Conservation (phyloP, 2,329 filamentous ascomycete species). For the Alternaria sp. region DNA sequence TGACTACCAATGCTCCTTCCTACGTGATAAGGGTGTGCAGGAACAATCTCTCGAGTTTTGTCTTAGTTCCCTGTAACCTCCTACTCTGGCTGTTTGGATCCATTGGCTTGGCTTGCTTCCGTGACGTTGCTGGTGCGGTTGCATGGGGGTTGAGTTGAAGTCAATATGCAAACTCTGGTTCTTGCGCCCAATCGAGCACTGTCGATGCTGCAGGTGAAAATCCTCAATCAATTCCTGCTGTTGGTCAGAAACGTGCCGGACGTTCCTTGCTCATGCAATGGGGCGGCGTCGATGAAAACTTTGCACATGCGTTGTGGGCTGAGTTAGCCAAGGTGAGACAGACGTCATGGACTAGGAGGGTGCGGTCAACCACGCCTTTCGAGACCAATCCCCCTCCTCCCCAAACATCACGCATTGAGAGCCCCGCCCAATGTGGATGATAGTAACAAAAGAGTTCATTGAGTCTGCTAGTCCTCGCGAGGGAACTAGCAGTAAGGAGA, state of each 20-base stretch:
- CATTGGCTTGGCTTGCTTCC: not conserved
- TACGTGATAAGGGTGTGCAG: not conserved
- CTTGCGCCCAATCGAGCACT: not conserved
- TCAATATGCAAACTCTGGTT: not conserved
- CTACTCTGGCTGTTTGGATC: not conserved
- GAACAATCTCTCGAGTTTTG: not conserved
- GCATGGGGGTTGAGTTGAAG: not conserved
- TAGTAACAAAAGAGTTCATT: not conserved
- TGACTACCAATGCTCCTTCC: not conserved
- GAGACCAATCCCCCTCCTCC: too few species aligned
- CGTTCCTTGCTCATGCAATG: not conserved
- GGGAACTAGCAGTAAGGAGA: conserved; percentile 12
- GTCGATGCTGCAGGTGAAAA: not conserved
- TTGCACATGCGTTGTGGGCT: not conserved
- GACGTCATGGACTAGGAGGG: not conserved
- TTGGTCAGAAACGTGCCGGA: not conserved
- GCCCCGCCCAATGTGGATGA: not conserved
- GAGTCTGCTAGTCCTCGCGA: conserved; percentile 20
- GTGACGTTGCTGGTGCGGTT: not conserved
- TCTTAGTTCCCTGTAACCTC: not conserved
- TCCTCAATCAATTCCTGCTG: not conserved
- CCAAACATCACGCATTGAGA: not conserved
- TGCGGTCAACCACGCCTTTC: not conserved
- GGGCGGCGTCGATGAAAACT: not conserved
- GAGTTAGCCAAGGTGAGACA: not conserved